Base-by-base conservation (phyloP, 108 stramenopile genomes). In the Fistulifera solaris region DNA sequence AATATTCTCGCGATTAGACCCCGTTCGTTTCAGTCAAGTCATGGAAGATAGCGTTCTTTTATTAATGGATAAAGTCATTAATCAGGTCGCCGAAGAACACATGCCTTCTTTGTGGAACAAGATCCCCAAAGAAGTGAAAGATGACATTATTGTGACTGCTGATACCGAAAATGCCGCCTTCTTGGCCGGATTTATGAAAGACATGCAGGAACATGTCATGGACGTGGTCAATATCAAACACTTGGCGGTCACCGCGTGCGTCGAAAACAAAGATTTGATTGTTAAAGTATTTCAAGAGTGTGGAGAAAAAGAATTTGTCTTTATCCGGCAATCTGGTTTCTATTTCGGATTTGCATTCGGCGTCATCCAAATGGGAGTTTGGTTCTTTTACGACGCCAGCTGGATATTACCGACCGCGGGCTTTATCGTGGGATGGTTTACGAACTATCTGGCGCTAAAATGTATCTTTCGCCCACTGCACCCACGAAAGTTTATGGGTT, bases 331-430 rank as follows among this genome's bases (percentile, higher is more conserved):
- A 22, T 81, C 77, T 42, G 96, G 96, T 19, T 84, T 95, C 42
- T 90, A 93, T 31, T 94, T 95, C 70, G 96, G 96, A 19, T 92
- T 94, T 64, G 44, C 94, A 15, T 94, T 97, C 68, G 96, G 96
- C 38, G 46, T 83, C 16, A 52, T 85, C 15, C 96, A 97, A 66
- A 95, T 92, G 83, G 48, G 65, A 7, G 56, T 93, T 13, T 95
- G 81, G 80, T 79, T 83, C 41, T 65, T 91, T 22, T 95, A 88
- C 62, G 38, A 44, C 26, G 83, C 28, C 14, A 31, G 17, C 19
- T 94, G 89, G 89, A 53, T 83, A 26, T 73, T 87, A 17, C 73
- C 75, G 0, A 52, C 66, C 19, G 83, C 79, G 15, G 93, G 93
- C 25, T 80, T 86, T 25, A n/a, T 87, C 16, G 93, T 94, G 16